Percentiles rank a stretch among this genome's conserved stretches.
phyloP scores from a whole-genome alignment of 805 yeast genomes.

The Lachancea waltii region DNA sequence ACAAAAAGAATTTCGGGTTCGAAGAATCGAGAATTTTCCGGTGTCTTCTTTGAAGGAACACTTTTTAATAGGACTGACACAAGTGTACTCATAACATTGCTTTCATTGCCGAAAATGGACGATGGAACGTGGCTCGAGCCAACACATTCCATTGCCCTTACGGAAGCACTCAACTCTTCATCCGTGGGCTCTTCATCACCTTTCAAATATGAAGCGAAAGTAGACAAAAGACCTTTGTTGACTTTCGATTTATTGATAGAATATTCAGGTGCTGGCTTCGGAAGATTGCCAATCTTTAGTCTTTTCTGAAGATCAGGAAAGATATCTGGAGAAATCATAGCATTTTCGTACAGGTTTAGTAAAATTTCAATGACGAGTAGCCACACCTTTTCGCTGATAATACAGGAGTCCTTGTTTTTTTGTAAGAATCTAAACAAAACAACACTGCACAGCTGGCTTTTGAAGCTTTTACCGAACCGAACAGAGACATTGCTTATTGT shows the following conservation, averaged over 20 bases:
- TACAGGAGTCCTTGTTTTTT: slow-evolving; percentile 44
- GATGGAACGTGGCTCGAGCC: slow-evolving; percentile 56
- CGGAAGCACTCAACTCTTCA: slow-evolving; percentile 82
- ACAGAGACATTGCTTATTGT: slow-evolving; percentile 79
- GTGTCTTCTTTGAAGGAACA: slow-evolving; percentile 31
- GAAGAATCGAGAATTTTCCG: slow-evolving; percentile 34
- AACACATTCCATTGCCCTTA: slow-evolving; percentile 78
- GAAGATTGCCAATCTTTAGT: slow-evolving; percentile 46
- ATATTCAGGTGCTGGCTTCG: slow-evolving; percentile 60
- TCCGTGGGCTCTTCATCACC: slow-evolving; percentile 95
- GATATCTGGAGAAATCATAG: slow-evolving; percentile 59
- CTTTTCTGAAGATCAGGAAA: slow-evolving; percentile 59
- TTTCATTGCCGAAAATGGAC: slow-evolving; percentile 45
- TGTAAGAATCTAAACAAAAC: slow-evolving; percentile 74
- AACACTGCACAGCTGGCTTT: slow-evolving; percentile 84
- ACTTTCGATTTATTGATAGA: slow-evolving; percentile 58
- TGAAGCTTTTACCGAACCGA: slow-evolving; percentile 81
- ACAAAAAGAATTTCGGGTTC: slow-evolving; percentile 45
- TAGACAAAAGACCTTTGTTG: slow-evolving; percentile 76
- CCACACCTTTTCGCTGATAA: slow-evolving; percentile 46
- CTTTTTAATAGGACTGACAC: slow-evolving; percentile 32
- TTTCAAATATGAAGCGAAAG: slow-evolving; percentile 86
- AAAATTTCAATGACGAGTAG: slow-evolving; percentile 49
- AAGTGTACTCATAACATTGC: slow-evolving; percentile 28
- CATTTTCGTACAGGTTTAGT: slow-evolving; percentile 61